Evolutionary conservation across 371 early-diverging fungal genomes (phyloP).

Genomic region (Mucor velutinosus): DNA sequence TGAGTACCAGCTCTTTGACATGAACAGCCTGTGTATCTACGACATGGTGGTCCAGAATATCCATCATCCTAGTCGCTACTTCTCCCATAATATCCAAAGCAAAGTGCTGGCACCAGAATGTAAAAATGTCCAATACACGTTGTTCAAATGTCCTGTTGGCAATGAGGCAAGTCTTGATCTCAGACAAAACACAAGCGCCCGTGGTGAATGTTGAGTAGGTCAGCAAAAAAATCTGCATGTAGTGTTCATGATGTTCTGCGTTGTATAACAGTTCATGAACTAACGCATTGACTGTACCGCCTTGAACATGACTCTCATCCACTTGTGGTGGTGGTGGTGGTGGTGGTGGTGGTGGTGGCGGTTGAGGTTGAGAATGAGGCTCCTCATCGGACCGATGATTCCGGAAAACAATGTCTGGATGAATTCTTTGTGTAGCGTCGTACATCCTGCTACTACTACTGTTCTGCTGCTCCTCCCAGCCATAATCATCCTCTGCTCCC

Average conservation of each 20-base stretch:
- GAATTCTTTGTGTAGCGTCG: slow-evolving; percentile 30
- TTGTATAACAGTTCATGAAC: slow-evolving; percentile 66
- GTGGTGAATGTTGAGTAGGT: slow-evolving; percentile 66
- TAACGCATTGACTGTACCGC: slow-evolving; percentile 66
- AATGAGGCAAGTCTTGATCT: slow-evolving; percentile 46
- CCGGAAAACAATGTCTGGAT: slow-evolving; percentile 14
- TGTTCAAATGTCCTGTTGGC: not conserved
- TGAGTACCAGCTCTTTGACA: slow-evolving; percentile 33
- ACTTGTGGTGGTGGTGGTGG: too few relatives aligned
- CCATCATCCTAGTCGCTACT: slow-evolving; percentile 41
- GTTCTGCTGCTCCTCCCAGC: not conserved
- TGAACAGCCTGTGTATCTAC: slow-evolving; percentile 2
- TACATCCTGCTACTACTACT: slow-evolving; percentile 10
- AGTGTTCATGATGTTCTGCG: slow-evolving; percentile 17
- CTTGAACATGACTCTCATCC: slow-evolving; percentile 25
- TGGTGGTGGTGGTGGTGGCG: too few relatives aligned
- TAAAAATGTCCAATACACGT: slow-evolving; percentile 32
- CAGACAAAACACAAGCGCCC: slow-evolving; percentile 47
- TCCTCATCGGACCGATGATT: slow-evolving; percentile 8
- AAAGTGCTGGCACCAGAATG: slow-evolving; percentile 32
- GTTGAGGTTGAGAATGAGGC: not conserved
- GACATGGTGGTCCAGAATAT: slow-evolving; percentile 28
- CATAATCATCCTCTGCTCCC: not conserved
- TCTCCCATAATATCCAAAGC: slow-evolving; percentile 45
- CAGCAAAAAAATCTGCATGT: slow-evolving; percentile 52